Base-by-base conservation (phyloP, 2,329 filamentous ascomycete species). In the Verticillium isaacii region DNA sequence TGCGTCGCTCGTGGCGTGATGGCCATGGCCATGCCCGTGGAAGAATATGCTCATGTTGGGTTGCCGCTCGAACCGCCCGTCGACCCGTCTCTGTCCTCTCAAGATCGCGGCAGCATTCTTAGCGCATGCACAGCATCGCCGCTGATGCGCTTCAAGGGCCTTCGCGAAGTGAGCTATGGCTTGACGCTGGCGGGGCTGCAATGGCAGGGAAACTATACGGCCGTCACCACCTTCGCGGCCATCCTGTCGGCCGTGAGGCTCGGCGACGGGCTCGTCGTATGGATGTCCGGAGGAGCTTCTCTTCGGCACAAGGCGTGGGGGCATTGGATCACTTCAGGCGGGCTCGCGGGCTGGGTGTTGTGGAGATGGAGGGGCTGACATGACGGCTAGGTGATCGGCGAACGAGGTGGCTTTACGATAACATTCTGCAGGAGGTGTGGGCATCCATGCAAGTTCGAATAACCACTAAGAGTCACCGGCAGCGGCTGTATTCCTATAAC, bases 81-180 rank as follows among this genome's bases (percentile, higher is more conserved):
- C 4, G 39, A 17, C 17, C 9, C 32, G 14, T 14, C 54, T 8
- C 14, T 9, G 29, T 9, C 29, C 52, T 36, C 14, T 36, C 34
- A 3, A 5, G 1, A 32, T 5, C 29, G 5, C 29, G 14, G 2
- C 17, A 7, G 29, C 29, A 15, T 2, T 11, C 6, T 29, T 1
- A 14, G 14, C 29, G 32, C 32, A 5, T 25, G 52, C 12, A 56
- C 37, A 9, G 36, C 63, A 8, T 76, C 73, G 25, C 70, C 74
- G 1, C 70, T 75, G 19, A 71, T 76, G 63, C 73, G 73, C 57
- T 69, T 75, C 62, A 75, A 76, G 59, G 73, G 72, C 7, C 66
- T 73, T 9, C 71, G 74, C 2, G 74, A 76, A 61, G 54, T 75
- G 3, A 68, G 66, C 2, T 75, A 71, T 57, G 73, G 74, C 17